phyloP scores from a whole-genome alignment of 148 eudicot genomes.

The Simmondsia chinensis region DNA sequence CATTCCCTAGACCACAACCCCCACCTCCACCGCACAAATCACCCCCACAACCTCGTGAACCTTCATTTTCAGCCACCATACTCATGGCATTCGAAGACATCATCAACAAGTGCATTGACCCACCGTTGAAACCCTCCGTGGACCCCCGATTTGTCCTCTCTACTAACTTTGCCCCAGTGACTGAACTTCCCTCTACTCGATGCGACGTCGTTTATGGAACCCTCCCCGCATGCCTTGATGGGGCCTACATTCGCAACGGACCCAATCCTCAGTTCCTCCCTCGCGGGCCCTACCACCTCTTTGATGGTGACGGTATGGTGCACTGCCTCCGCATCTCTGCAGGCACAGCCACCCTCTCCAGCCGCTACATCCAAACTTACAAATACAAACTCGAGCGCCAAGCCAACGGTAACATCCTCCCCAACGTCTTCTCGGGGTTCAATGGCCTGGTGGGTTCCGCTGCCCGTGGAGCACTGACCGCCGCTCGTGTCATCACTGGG shows the following conservation, averaged over 20 bases:
- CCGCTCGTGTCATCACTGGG: constrained; percentile 23
- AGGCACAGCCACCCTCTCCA: constrained; percentile 53
- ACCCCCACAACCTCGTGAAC: neutral
- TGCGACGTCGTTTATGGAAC: constrained; percentile 42
- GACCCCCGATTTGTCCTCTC: constrained; percentile 53
- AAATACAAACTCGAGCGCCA: constrained; percentile 33
- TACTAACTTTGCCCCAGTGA: constrained; percentile 59
- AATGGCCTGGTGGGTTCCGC: constrained; percentile 35
- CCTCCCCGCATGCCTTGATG: constrained; percentile 53
- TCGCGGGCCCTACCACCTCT: constrained; percentile 68
- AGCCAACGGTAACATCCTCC: constrained; percentile 27
- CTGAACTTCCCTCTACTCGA: constrained; percentile 56
- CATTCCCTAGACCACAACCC: neutral
- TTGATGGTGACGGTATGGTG: constrained; percentile 85
- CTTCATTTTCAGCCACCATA: constrained; percentile 19
- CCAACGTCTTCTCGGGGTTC: constrained; percentile 49
- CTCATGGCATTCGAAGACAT: constrained; percentile 39
- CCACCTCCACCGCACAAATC: neutral
- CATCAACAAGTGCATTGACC: constrained; percentile 48
- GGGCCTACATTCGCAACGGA: constrained; percentile 78
- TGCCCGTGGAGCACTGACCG: constrained; percentile 30
- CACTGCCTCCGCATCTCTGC: constrained; percentile 40
- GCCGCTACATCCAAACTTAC: constrained; percentile 63
- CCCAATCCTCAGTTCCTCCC: constrained; percentile 78
- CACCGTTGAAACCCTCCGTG: constrained; percentile 35